Evolutionary conservation across 1,284 basidiomycete genomes (phyloP).

Genomic region (Sporisorium scitamineum): DNA sequence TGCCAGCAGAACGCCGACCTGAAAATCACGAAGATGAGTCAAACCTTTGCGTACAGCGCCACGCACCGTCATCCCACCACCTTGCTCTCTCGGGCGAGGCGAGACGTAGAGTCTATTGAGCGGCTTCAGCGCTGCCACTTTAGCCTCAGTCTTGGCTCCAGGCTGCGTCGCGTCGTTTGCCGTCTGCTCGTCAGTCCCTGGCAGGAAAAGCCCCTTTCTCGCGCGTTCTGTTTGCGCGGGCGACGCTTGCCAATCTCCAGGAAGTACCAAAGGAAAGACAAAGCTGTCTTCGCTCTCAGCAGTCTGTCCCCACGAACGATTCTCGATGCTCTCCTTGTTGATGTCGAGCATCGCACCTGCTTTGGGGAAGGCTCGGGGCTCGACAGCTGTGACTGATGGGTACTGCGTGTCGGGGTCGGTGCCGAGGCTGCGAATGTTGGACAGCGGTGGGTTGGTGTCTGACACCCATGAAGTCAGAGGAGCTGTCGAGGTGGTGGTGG

Average conservation of each 20-base stretch:
- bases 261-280: constrained; percentile 60
- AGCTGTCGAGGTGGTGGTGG: background rate
- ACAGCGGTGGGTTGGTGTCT: constrained; percentile 39
- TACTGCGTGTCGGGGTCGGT: constrained; percentile 23
- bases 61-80: constrained; percentile 58
- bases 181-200: constrained; percentile 17
- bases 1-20: constrained; percentile 48
- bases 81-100: constrained; percentile 47
- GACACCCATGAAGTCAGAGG: constrained; percentile 39
- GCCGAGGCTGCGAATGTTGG: constrained; percentile 32
- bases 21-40: constrained; percentile 49
- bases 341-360: constrained; percentile 46
- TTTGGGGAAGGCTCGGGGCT: constrained; percentile 49
- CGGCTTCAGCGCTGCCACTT: constrained; percentile 2
- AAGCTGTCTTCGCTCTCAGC: constrained; percentile 43
- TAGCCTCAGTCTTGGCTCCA: background rate
- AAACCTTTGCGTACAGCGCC: constrained; percentile 50
- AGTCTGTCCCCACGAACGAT: constrained; percentile 1
- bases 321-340: constrained; percentile 27
- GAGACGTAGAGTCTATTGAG: constrained; percentile 61
- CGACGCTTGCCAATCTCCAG: constrained; percentile 57
- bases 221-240: constrained; percentile 46
- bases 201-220: constrained; percentile 20
- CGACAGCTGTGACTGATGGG: constrained; percentile 50
- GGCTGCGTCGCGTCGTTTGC: background rate